phyloP scores from a whole-genome alignment of 495 filamentous ascomycete species.

The Tuber magnatum region DNA sequence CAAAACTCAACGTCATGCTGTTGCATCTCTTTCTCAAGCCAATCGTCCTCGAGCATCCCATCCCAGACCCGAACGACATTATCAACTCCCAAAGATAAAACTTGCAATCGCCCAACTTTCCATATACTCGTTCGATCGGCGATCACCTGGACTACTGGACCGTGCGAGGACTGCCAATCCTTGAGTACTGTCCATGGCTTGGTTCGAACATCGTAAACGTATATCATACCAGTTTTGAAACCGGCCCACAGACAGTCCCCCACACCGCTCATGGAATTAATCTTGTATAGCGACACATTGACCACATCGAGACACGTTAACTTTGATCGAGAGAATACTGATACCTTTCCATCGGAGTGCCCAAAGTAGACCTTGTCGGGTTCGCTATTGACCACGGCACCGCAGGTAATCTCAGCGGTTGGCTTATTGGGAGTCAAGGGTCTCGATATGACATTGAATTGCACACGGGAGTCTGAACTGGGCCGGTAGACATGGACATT shows the following conservation, averaged over 20 bases:
- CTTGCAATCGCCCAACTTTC: constrained; percentile 75
- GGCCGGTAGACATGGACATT: constrained; percentile 80
- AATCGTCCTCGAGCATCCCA: constrained; percentile 86
- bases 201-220: constrained; percentile 75
- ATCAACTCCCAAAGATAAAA: constrained; percentile 82
- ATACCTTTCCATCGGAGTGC: constrained; percentile 88
- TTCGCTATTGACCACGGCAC: constrained; percentile 63
- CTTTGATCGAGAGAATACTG: constrained; percentile 71
- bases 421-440: constrained; percentile 55
- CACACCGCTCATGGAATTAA: constrained; percentile 76
- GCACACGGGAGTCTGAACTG: constrained; percentile 53
- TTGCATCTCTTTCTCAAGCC: constrained; percentile 85
- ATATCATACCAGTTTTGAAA: constrained; percentile 91
- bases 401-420: constrained; percentile 82
- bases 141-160: constrained; percentile 66
- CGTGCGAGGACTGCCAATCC: constrained; percentile 86
- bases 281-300: constrained; percentile 87
- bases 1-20: constrained; percentile 71
- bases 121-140: constrained; percentile 78
- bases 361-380: constrained; percentile 82
- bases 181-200: constrained; percentile 86
- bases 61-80: constrained; percentile 85
- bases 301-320: constrained; percentile 69
- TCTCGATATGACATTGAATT: constrained; percentile 63
- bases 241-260: constrained; percentile 86